phyloP scores from a whole-genome alignment of 106 monocot species.

The Allium sativum region DNA sequence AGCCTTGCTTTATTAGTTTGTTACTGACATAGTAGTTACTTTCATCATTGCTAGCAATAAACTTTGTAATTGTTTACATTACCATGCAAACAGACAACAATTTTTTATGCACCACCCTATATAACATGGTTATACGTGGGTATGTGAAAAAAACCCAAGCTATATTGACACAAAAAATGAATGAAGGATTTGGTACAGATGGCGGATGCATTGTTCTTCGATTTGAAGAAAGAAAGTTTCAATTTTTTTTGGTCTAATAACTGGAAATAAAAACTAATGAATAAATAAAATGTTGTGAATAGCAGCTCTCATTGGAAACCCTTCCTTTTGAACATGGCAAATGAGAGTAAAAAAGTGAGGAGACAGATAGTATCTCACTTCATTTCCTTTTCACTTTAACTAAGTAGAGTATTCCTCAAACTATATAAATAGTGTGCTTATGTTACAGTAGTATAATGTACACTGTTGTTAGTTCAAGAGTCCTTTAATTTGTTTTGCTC shows the following conservation, averaged over 20 bases:
- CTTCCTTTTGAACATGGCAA: conserved; percentile 8
- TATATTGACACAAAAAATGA: not conserved
- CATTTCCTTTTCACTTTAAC: conserved; percentile 1
- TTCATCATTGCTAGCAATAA: conserved; percentile 18
- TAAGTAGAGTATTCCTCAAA: not conserved
- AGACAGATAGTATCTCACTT: conserved; percentile 15
- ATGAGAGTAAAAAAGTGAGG: not conserved
- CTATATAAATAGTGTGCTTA: not conserved
- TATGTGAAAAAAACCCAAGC: not conserved
- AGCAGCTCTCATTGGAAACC: conserved; percentile 8
- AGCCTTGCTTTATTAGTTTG: conserved; percentile 12
- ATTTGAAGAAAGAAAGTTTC: too few relatives aligned
- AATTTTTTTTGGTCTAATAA: too few relatives aligned
- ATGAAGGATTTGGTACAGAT: not conserved
- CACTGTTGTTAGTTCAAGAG: not conserved
- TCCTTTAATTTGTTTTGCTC: conserved; percentile 1
- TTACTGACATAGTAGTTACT: conserved; percentile 17
- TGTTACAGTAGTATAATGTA: not conserved
- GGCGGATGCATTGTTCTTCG: too few relatives aligned
- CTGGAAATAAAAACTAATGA: not conserved
- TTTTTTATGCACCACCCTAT: too few relatives aligned
- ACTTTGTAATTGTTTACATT: conserved; percentile 10
- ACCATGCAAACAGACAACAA: conserved; percentile 2
- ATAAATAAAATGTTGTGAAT: not conserved
- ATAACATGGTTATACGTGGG: not conserved